phyloP scores from a whole-genome alignment of 257 asterid species.

The Solanum sejunctum region DNA sequence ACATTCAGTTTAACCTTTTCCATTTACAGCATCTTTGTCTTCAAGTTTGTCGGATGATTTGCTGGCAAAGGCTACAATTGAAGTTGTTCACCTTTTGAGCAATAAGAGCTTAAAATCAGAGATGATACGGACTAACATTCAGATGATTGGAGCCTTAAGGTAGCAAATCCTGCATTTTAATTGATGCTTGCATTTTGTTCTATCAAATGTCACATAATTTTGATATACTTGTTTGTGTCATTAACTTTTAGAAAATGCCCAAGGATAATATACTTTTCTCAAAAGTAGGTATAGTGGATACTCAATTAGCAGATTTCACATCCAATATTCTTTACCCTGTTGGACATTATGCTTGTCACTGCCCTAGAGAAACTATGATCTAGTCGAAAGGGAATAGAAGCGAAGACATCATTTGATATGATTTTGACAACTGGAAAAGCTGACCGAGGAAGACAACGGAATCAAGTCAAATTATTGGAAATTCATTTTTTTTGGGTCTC shows the following conservation, averaged over 20 bases:
- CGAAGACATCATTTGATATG: neutral
- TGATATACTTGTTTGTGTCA: neutral
- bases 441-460: neutral
- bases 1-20: neutral
- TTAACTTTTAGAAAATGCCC: neutral
- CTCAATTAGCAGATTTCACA: neutral
- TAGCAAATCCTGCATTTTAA: constrained; percentile 6
- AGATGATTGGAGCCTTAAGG: constrained; percentile 99
- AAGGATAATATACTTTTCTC: neutral
- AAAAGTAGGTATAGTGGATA: neutral
- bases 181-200: neutral
- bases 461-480: neutral
- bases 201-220: neutral
- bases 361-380: neutral
- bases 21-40: constrained; percentile 74
- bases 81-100: constrained; percentile 61
- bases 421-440: neutral
- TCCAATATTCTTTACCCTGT: neutral
- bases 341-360: neutral
- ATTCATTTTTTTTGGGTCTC: neutral
- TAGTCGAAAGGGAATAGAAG: neutral
- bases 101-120: constrained; percentile 62
- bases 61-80: constrained; percentile 82
- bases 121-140: constrained; percentile 86
- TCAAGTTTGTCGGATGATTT: constrained; percentile 97